Base-by-base conservation (phyloP, 1,139 yeast species). In the Yamadazyma diospyri region DNA sequence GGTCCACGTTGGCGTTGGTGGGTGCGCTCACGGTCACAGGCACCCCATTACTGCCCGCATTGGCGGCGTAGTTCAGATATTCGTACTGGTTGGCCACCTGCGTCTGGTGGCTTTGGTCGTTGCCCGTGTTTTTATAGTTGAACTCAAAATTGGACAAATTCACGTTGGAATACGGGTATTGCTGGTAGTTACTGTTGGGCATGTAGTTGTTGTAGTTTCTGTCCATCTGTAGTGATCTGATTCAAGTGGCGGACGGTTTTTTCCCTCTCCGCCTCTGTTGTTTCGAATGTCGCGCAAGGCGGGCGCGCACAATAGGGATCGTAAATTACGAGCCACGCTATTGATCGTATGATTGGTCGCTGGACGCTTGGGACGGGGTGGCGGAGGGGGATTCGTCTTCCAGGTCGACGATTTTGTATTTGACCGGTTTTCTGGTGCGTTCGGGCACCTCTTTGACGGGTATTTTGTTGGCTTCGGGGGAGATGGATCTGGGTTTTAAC, bases 281-380 rank as follows among this genome's bases (percentile, higher is more conserved):
- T n/a, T n/a, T n/a, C n/a, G n/a, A n/a, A n/a, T n/a, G n/a, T n/a
- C n/a, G n/a, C n/a, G 10, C 17, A 21, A 28, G 31, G 31, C 31
- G 31, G 31, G 8, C 19, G 11, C 28, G 28, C 21, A 29, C 26
- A 22, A 17, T 23, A 30, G 23, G 15, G 27, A n/a, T 34, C 37
- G 37, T 34, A 34, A 9, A 19, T 34, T 34, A 34, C 37, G 37
- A 34, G 37, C 20, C 27, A 16, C 19, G 14, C n/a, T n/a, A n/a
- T n/a, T n/a, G n/a, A n/a, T n/a, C n/a, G 14, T 24, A 24, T 9
- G 27, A 24, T n/a, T 16, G 20, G n/a, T 26, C 29, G 5, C 22
- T 16, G 4, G 15, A 19, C 4, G 6, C n/a, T 16, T 26, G 20
- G n/a, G n/a, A 6, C 7, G 15, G 13, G 7, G 10, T 12, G 12